Conservation (phyloP, 495 filamentous ascomycete species). For the Aspergillus sclerotioniger region DNA sequence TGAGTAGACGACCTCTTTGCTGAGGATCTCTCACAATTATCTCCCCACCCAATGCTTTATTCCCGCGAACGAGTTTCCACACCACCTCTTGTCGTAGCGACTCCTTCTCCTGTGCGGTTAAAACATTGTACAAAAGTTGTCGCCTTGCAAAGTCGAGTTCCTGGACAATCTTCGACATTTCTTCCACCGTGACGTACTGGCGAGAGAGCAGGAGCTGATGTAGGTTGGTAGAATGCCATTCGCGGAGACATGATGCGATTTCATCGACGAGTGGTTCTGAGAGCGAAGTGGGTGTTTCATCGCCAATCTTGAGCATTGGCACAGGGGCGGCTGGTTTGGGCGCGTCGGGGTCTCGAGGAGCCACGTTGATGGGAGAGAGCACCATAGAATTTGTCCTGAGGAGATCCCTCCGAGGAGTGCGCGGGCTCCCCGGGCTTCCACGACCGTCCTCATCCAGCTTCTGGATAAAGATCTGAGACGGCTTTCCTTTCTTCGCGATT, state of each 20-base stretch:
- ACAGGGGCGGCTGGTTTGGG: conserved; percentile 88
- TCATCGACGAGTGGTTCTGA: conserved; percentile 95
- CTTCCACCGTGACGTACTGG: conserved; percentile 76
- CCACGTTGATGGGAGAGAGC: conserved; percentile 33
- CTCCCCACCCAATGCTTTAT: conserved; percentile 87
- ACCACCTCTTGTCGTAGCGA: conserved; percentile 78
- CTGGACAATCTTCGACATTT: conserved; percentile 73
- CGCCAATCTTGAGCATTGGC: conserved; percentile 94
- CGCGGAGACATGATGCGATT: conserved; percentile 90
- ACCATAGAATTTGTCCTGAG: conserved; percentile 32
- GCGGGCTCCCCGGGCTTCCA: conserved; percentile 31
- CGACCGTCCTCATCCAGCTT: conserved; percentile 36
- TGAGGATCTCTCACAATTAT: conserved; percentile 89
- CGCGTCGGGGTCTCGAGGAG: conserved; percentile 50
- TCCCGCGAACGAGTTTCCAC: conserved; percentile 91
- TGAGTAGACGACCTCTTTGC: conserved; percentile 79
- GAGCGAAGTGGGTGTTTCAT: conserved; percentile 85
- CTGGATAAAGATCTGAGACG: conserved; percentile 42
- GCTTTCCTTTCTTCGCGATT: conserved; percentile 42
- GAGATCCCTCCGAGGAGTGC: conserved; percentile 26
- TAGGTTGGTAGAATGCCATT: conserved; percentile 97
- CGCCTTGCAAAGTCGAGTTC: conserved; percentile 78
- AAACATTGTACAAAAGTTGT: conserved; percentile 88
- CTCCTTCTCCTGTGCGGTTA: conserved; percentile 79
- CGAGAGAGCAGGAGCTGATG: conserved; percentile 86